These are phyloP conservation scores for Endoconidiophora laricicola DNA, from an alignment of 2,329 filamentous ascomycete species.

Conservation along the genomic window DNA sequence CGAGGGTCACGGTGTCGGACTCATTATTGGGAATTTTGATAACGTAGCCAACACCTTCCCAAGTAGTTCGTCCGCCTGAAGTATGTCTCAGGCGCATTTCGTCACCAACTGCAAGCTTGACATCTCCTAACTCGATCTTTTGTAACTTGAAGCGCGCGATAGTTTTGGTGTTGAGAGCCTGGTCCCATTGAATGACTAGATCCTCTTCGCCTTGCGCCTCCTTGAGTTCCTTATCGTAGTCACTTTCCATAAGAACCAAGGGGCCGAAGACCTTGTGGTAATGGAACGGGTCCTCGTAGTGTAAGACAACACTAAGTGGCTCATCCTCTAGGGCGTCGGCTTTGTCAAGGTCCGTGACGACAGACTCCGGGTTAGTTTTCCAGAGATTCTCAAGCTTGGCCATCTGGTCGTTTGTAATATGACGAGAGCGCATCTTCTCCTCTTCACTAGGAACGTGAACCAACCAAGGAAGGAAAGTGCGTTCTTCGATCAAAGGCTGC, in stretches of 20 bases:
- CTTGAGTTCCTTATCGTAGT: slow-evolving; percentile 97
- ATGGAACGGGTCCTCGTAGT: slow-evolving; percentile 94
- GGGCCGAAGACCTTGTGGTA: slow-evolving; percentile 98
- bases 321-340: slow-evolving; percentile 73
- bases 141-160: slow-evolving; percentile 88
- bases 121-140: slow-evolving; percentile 92
- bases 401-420: slow-evolving; percentile 86
- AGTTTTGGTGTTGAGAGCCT: slow-evolving; percentile 93
- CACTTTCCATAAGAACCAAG: slow-evolving; percentile 95
- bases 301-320: slow-evolving; percentile 75
- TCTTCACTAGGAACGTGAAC: slow-evolving; percentile 79
- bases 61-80: slow-evolving; percentile 72
- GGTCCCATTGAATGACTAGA: slow-evolving; percentile 86
- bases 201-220: slow-evolving; percentile 95
- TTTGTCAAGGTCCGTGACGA: slow-evolving; percentile 55
- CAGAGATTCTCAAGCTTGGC: slow-evolving; percentile 94
- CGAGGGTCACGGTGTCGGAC: slow-evolving; percentile 91
- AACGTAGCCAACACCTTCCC: slow-evolving; percentile 97
- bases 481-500: slow-evolving; percentile 94
- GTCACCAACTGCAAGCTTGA: slow-evolving; percentile 93
- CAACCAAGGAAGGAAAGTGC: slow-evolving; percentile 87
- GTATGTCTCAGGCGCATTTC: slow-evolving; percentile 90
- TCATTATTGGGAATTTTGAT: slow-evolving; percentile 99
- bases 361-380: slow-evolving; percentile 86
- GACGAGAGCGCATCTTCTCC: slow-evolving; percentile 86